Evolutionary conservation across 441 rosid species (phyloP), one percentile per base, ranked within the genome.

Genomic region (Rhodomyrtus psidioides): DNA sequence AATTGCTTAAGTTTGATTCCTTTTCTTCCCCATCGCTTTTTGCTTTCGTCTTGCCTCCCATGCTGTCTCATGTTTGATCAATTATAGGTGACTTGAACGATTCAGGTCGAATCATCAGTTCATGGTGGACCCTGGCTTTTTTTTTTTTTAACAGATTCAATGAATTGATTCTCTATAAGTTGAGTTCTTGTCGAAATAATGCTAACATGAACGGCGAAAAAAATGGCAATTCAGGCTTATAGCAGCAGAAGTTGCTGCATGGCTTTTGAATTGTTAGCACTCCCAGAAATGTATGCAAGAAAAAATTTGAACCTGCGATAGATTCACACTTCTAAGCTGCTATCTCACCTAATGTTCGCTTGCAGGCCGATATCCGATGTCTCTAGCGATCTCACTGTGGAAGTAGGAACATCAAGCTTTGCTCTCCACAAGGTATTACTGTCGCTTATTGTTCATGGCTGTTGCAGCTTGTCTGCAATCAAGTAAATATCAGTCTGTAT

Each of bases 341-440:
- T 44, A 86, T 81, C 75, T 83, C 62, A 83, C 54, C 83, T 88
- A 49, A 86, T 87, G 53, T 88, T 86, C 58, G 90, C 82, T 89
- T 87, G 92, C 96, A 96, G 99, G 99, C 99, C 99, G 54, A 94
- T 96, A 84, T 95, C 98, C 4, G 99, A 97, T 81, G 99, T 97
- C 83, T 96, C 98, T 27, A 97, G 99, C 85, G 99, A 97, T 90
- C 97, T 97, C 54, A 93, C 93, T 6, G 87, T 97, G 60, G 97
- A 96, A 85, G 95, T 97, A 30, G 99, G 99, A 91, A 92, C 92
- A 55, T 94, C 98, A 7, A 97, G 89, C 92, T 95, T 97, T 91
- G 89, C 97, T 74, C 98, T 97, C 88, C 99, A 97, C 83, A 97
- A 95, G 98, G 99, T 95, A 92, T 51, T 12, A 51, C 53, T 15